phyloP scores from a whole-genome alignment of 768 basidiomycete genomes.

The Lanmaoa rubissima region DNA sequence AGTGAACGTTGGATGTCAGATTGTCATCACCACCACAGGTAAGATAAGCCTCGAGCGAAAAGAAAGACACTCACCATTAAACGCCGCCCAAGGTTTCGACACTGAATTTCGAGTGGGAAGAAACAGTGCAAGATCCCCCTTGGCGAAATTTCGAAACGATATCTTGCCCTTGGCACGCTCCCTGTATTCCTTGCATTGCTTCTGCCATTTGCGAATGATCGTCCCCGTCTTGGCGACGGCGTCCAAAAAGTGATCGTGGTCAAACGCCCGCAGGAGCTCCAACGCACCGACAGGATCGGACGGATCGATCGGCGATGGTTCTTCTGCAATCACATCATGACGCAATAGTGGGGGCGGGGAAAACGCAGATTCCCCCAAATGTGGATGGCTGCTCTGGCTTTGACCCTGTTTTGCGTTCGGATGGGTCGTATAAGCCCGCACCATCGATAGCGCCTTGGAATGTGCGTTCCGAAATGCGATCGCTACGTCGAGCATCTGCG shows the following conservation, averaged over 20 bases:
- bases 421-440: slow-evolving; percentile 54
- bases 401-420: slow-evolving; percentile 49
- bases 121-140: slow-evolving; percentile 94
- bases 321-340: slow-evolving; percentile 48
- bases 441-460: slow-evolving; percentile 63
- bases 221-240: slow-evolving; percentile 78
- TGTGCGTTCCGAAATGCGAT: slow-evolving; percentile 76
- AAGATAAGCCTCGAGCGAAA: background rate
- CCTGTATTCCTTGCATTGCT: slow-evolving; percentile 93
- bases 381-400: slow-evolving; percentile 24
- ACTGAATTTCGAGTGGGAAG: slow-evolving; percentile 93
- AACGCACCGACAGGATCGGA: slow-evolving; percentile 70
- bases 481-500: slow-evolving; percentile 79
- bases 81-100: slow-evolving; percentile 96
- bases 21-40: background rate
- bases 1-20: background rate
- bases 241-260: slow-evolving; percentile 84
- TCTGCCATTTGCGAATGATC: slow-evolving; percentile 94
- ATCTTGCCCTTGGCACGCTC: slow-evolving; percentile 97
- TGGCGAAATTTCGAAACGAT: slow-evolving; percentile 91
- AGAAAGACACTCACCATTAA: slow-evolving; percentile 68
- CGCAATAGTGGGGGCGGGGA: slow-evolving; percentile 48
- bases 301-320: slow-evolving; percentile 76
- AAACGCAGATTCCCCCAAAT: slow-evolving; percentile 49
- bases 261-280: slow-evolving; percentile 69